A percentile compares a stretch with the other conserved stretches of the same genome.
Conservation (phyloP, 768 basidiomycete genomes). For the Trametes coccinea region DNA sequence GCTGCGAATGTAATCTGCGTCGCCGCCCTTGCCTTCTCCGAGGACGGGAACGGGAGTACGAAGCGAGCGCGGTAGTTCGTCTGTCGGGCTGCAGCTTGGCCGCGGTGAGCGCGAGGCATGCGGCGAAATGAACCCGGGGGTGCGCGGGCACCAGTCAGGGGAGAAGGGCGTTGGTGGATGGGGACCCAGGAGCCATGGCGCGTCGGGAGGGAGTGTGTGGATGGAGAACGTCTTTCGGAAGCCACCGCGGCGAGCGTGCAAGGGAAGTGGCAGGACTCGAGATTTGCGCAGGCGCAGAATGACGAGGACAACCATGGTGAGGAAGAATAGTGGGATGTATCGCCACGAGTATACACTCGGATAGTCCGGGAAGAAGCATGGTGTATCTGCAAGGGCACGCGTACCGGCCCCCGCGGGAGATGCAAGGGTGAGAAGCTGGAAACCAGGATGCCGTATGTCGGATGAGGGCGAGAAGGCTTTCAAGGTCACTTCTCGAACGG, state of each 20-base stretch:
- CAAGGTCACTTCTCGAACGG: slow-evolving; percentile 77
- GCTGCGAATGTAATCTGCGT: not conserved
- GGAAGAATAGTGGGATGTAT: slow-evolving; percentile 63
- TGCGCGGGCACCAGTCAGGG: slow-evolving; percentile 18
- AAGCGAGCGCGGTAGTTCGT: slow-evolving; percentile 7
- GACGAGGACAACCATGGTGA: slow-evolving; percentile 52
- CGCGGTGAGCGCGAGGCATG: slow-evolving; percentile 13
- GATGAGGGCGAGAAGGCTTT: slow-evolving; percentile 83
- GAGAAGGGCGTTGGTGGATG: slow-evolving; percentile 19
- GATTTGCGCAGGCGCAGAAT: slow-evolving; percentile 41
- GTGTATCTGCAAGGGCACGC: slow-evolving; percentile 58
- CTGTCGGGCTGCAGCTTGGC: slow-evolving; percentile 20
- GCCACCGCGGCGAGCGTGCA: not conserved
- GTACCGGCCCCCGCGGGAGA: slow-evolving; percentile 32
- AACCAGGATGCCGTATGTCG: slow-evolving; percentile 75
- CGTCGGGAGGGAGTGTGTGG: slow-evolving; percentile 19
- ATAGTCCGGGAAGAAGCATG: slow-evolving; percentile 81
- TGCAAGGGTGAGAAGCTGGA: slow-evolving; percentile 80
- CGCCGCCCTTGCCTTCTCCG: not conserved
- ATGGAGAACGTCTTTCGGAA: slow-evolving; percentile 18
- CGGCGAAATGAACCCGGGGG: slow-evolving; percentile 15
- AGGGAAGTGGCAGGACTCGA: slow-evolving; percentile 2
- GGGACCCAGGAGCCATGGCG: not conserved
- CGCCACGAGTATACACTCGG: slow-evolving; percentile 55
- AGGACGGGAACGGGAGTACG: slow-evolving; percentile 4